Conservation (phyloP, 1,284 basidiomycete genomes). For the Cutaneotrichosporon daszewskae region DNA sequence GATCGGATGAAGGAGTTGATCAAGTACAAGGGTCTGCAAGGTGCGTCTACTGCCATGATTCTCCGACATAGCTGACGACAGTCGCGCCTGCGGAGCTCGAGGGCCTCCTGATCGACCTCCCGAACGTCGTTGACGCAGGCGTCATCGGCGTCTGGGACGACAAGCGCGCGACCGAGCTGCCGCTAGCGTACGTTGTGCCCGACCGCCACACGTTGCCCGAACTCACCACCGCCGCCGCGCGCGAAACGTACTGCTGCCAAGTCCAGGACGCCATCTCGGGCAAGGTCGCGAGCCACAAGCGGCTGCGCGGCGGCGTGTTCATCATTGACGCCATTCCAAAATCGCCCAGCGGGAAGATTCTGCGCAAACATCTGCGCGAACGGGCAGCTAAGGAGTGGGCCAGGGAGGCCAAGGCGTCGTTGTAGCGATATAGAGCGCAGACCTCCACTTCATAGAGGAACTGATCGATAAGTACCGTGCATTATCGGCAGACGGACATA, state of each 20-base stretch:
- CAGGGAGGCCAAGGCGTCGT: constrained; percentile 1
- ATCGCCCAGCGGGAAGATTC: constrained; percentile 40
- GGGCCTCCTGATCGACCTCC: constrained; percentile 62
- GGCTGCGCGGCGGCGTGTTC: constrained; percentile 50
- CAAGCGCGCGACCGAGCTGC: constrained; percentile 55
- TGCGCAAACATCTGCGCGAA: constrained; percentile 26
- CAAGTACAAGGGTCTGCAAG: constrained; percentile 61
- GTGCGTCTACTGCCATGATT: no score
- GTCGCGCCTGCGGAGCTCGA: no score
- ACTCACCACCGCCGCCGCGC: constrained; percentile 56
- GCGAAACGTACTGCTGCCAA: constrained; percentile 50
- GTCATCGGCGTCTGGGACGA: constrained; percentile 63
- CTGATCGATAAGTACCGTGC: no score
- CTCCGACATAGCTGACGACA: no score
- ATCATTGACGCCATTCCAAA: constrained; percentile 51
- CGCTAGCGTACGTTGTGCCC: constrained; percentile 30
- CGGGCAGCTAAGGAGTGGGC: constrained; percentile 4
- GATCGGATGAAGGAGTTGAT: constrained; percentile 67
- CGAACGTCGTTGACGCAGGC: constrained; percentile 62
- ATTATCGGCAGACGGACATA: no score
- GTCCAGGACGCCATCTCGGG: constrained; percentile 49
- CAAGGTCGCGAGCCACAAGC: constrained; percentile 52
- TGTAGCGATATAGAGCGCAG: no score
- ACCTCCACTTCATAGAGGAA: no score
- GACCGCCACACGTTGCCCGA: constrained; percentile 39